A percentile compares a stretch with the other conserved stretches of the same genome.
phyloP scores from a whole-genome alignment of 2,329 filamentous ascomycete species.

The Dactylellina parvicollis region DNA sequence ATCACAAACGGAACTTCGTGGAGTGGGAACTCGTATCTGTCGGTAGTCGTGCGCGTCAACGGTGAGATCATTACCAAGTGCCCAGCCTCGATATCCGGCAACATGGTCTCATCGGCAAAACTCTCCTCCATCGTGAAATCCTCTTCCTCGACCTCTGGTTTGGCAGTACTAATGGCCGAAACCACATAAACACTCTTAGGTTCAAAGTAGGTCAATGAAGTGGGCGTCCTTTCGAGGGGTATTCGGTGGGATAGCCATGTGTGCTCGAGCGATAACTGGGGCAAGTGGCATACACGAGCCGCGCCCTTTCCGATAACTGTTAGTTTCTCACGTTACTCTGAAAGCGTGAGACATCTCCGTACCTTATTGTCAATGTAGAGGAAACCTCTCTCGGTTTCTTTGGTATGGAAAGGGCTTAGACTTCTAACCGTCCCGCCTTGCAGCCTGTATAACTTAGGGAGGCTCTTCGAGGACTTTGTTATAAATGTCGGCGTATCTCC shows the following conservation, averaged over 20 bases:
- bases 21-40: constrained; percentile 61
- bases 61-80: constrained; percentile 82
- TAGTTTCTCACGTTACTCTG: background rate
- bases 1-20: constrained; percentile 63
- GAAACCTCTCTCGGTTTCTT: constrained; percentile 81
- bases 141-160: constrained; percentile 40
- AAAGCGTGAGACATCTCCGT: constrained; percentile 54
- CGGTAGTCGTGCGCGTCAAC: constrained; percentile 79
- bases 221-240: constrained; percentile 74
- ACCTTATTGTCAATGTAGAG: constrained; percentile 77
- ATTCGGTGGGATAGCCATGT: constrained; percentile 80
- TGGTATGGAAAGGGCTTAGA: constrained; percentile 79
- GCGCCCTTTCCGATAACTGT: constrained; percentile 66
- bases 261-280: constrained; percentile 77
- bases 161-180: constrained; percentile 64
- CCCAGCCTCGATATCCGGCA: constrained; percentile 76
- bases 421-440: constrained; percentile 74
- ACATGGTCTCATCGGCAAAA: constrained; percentile 65
- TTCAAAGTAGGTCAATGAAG: constrained; percentile 79
- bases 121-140: constrained; percentile 52
- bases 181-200: constrained; percentile 78
- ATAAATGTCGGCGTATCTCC: constrained; percentile 83
- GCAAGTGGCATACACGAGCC: constrained; percentile 78
- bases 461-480: constrained; percentile 80
- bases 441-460: constrained; percentile 78